Evolutionary conservation across 83 land plant species (phyloP).

Genomic region (Picea abies): DNA sequence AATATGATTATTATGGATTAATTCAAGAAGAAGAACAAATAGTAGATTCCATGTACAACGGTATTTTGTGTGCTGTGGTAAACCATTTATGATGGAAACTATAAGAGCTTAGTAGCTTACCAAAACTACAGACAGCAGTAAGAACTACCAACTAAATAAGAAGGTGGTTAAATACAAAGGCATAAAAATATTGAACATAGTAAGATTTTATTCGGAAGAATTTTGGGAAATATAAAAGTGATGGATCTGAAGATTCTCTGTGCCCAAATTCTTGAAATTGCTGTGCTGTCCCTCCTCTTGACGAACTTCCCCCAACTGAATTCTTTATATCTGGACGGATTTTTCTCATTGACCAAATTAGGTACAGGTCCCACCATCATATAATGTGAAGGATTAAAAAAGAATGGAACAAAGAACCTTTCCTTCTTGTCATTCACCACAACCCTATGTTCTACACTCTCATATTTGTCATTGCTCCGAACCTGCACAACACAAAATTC

Average conservation of each 20-base stretch:
- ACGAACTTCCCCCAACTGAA: constrained; percentile 70
- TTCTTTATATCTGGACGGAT: too few relatives aligned
- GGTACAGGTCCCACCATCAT: constrained; percentile 42
- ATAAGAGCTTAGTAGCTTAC: too few relatives aligned
- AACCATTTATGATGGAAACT: too few relatives aligned
- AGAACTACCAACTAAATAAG: background rate
- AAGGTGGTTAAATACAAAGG: background rate
- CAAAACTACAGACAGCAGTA: background rate
- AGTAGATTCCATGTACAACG: too few relatives aligned
- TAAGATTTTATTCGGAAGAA: background rate
- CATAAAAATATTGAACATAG: background rate
- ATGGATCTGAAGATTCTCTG: constrained; percentile 60
- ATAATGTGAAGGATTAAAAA: constrained; percentile 59
- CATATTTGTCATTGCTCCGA: constrained; percentile 20
- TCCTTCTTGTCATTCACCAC: constrained; percentile 17
- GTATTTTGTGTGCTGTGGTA: too few relatives aligned
- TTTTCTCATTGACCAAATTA: too few relatives aligned
- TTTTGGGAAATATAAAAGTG: constrained; percentile 23
- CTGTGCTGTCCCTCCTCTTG: constrained; percentile 41
- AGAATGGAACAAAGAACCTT: constrained; percentile 48
- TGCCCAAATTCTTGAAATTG: constrained; percentile 68
- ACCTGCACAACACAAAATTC: constrained; percentile 31
- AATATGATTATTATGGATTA: too few relatives aligned
- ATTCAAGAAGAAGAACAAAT: too few relatives aligned
- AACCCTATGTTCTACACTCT: constrained; percentile 51